A percentile compares a stretch with the other conserved stretches of the same genome.
Conservation (phyloP, 257 asterid species). For the Solanum gandarillasii region DNA sequence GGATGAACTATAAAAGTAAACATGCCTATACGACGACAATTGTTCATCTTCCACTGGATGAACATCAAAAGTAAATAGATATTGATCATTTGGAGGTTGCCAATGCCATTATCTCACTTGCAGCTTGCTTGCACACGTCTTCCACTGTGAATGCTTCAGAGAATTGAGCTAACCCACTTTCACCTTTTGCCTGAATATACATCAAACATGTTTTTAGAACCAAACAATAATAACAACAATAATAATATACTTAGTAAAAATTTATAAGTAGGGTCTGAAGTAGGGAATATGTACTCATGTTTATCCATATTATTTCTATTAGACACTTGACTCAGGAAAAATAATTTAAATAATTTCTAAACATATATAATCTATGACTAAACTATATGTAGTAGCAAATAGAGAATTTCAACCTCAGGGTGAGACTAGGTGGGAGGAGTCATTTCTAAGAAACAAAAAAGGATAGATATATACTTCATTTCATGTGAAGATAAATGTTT, state of each 20-base stretch:
- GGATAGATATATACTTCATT: neutral
- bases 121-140: slow-evolving; percentile 59
- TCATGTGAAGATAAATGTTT: neutral
- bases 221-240: neutral
- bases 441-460: neutral
- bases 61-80: neutral
- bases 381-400: neutral
- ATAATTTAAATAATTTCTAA: neutral
- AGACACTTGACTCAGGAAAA: neutral
- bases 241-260: neutral
- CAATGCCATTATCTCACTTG: slow-evolving; percentile 49
- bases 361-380: neutral
- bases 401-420: neutral
- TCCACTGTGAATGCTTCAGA: slow-evolving; percentile 37
- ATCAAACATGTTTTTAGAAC: neutral
- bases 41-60: neutral
- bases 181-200: slow-evolving; percentile 33
- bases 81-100: slow-evolving; percentile 10
- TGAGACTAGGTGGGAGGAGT: neutral
- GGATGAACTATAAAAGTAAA: neutral
- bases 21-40: neutral
- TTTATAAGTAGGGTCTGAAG: neutral
- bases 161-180: slow-evolving; percentile 6
- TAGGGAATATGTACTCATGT: neutral
- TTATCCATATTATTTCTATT: neutral